These are phyloP conservation scores for Fusarium buxicola DNA, from an alignment of 2,329 filamentous ascomycete genomes.

Conservation along the genomic window DNA sequence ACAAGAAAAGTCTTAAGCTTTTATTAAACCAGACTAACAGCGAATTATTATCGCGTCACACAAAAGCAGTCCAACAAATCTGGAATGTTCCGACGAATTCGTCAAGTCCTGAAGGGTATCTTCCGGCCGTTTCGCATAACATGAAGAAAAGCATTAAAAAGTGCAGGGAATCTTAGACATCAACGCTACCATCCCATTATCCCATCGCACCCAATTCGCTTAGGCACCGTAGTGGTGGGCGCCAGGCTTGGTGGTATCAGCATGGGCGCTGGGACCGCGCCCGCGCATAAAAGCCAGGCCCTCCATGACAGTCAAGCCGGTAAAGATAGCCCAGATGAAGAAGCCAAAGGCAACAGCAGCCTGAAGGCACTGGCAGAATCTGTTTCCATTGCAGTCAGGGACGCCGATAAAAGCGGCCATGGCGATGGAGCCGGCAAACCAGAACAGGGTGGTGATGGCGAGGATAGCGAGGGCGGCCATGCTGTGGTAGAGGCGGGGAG, in stretches of 20 bases:
- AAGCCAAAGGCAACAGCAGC: slow-evolving; percentile 75
- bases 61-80: slow-evolving; percentile 16
- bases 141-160: slow-evolving; percentile 11
- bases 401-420: slow-evolving; percentile 74
- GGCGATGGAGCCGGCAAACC: slow-evolving; percentile 88
- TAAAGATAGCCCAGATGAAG: slow-evolving; percentile 69
- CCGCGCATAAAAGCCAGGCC: slow-evolving; percentile 57
- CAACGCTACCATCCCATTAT: slow-evolving; percentile 1
- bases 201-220: slow-evolving; percentile 2
- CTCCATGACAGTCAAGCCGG: slow-evolving; percentile 60
- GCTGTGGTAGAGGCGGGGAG: slow-evolving; percentile 70
- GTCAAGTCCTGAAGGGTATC: slow-evolving; percentile 39
- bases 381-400: slow-evolving; percentile 62
- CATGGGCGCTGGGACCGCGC: slow-evolving; percentile 50
- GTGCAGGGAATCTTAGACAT: slow-evolving; percentile 2
- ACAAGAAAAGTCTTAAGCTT: background rate
- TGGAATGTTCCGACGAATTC: slow-evolving; percentile 20
- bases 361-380: slow-evolving; percentile 69
- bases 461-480: slow-evolving; percentile 76
- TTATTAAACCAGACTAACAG: slow-evolving; percentile 5
- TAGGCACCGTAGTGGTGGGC: slow-evolving; percentile 31
- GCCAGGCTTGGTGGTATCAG: slow-evolving; percentile 45
- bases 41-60: slow-evolving; percentile 8
- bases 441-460: slow-evolving; percentile 82
- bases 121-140: slow-evolving; percentile 39